These are phyloP conservation scores for Brassica cretica DNA, from an alignment of 345 rosid species.

Conservation along the genomic window DNA sequence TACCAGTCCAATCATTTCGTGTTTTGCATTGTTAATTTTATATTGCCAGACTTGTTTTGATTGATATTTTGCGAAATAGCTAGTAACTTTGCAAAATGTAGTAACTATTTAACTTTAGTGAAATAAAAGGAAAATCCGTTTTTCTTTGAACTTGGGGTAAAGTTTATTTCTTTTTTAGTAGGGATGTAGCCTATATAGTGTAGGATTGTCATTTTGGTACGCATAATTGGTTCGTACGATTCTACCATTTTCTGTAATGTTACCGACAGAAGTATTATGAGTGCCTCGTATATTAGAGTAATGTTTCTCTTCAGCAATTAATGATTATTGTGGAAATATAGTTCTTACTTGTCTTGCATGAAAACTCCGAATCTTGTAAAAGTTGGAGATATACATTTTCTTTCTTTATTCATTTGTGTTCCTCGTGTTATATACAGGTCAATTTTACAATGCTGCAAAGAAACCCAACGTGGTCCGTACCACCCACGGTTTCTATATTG, in stretches of 20 bases:
- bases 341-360: neutral
- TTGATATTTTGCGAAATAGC: neutral
- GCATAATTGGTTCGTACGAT: neutral
- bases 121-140: neutral
- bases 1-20: neutral
- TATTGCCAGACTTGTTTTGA: neutral
- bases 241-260: neutral
- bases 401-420: neutral
- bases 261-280: neutral
- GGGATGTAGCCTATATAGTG: neutral
- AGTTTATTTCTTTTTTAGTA: neutral
- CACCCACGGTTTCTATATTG: neutral
- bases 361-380: neutral
- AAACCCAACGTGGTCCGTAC: neutral
- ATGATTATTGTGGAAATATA: neutral
- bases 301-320: neutral
- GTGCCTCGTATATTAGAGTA: neutral
- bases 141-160: neutral
- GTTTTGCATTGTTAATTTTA: neutral
- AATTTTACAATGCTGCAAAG: neutral
- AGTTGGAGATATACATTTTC: neutral
- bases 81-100: neutral
- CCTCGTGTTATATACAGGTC: neutral
- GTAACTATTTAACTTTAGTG: neutral
- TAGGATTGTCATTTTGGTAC: neutral